Percentiles rank a stretch among this genome's conserved stretches.
Evolutionary conservation across 441 rosid species (phyloP).

Genomic region (Erysimum cheiri): DNA sequence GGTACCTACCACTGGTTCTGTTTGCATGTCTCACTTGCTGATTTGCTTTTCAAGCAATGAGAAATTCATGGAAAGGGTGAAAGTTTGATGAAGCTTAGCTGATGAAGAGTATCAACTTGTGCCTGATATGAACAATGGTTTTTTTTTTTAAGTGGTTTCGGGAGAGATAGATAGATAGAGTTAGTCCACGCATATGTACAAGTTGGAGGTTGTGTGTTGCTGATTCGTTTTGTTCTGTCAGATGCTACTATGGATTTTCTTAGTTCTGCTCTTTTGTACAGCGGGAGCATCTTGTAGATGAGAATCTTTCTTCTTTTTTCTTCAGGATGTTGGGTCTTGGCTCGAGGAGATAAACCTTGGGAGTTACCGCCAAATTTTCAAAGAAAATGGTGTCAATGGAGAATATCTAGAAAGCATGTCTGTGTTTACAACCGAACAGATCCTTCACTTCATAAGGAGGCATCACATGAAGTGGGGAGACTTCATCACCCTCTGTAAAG

Average conservation of each 20-base stretch:
- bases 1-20: slow-evolving; percentile 17
- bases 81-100: slow-evolving; percentile 12
- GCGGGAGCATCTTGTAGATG: slow-evolving; percentile 11
- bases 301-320: slow-evolving; percentile 24
- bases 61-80: background rate
- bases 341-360: slow-evolving; percentile 95
- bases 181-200: slow-evolving; percentile 18
- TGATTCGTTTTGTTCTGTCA: slow-evolving; percentile 9
- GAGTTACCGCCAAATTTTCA: slow-evolving; percentile 88
- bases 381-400: slow-evolving; percentile 94
- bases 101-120: background rate
- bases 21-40: slow-evolving; percentile 17
- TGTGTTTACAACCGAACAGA: slow-evolving; percentile 98
- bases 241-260: slow-evolving; percentile 10
- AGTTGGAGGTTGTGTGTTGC: background rate
- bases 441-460: slow-evolving; percentile 95
- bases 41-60: slow-evolving; percentile 6
- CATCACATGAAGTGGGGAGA: slow-evolving; percentile 99
- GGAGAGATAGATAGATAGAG: background rate
- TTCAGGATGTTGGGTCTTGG: slow-evolving; percentile 98
- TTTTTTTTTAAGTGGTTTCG: background rate
- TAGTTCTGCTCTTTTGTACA: background rate
- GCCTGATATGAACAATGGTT: background rate
- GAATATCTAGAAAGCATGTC: slow-evolving; percentile 99
- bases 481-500: slow-evolving; percentile 96